phyloP scores from a whole-genome alignment of 73 alveolate species.

The Diophrys appendiculata region DNA sequence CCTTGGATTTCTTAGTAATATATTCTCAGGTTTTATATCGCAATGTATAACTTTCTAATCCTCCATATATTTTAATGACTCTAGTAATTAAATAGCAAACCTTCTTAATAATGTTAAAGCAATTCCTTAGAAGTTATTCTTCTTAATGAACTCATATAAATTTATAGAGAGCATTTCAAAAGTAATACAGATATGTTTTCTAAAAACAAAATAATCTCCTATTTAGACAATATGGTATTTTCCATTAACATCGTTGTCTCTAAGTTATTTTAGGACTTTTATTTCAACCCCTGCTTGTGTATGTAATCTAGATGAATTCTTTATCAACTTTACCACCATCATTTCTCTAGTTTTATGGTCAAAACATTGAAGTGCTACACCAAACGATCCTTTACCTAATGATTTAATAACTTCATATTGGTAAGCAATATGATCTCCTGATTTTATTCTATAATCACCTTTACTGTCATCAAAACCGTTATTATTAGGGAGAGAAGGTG shows the following conservation, averaged over 20 bases:
- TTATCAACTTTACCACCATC: slow-evolving; percentile 79
- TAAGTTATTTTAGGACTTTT: slow-evolving; percentile 63
- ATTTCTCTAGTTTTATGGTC: slow-evolving; percentile 87
- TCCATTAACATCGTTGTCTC: slow-evolving; percentile 58
- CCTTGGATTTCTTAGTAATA: slow-evolving; percentile 55
- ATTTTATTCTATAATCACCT: slow-evolving; percentile 84
- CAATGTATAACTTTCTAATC: slow-evolving; percentile 74
- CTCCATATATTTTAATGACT: slow-evolving; percentile 60
- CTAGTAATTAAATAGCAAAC: slow-evolving; percentile 68
- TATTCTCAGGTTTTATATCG: slow-evolving; percentile 85
- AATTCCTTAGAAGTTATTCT: slow-evolving; percentile 70
- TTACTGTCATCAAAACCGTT: slow-evolving; percentile 72
- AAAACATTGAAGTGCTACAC: slow-evolving; percentile 86
- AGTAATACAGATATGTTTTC: slow-evolving; percentile 62
- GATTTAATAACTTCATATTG: slow-evolving; percentile 86
- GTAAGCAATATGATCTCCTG: slow-evolving; percentile 89
- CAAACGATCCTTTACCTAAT: slow-evolving; percentile 96
- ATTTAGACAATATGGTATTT: slow-evolving; percentile 52
- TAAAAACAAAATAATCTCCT: slow-evolving; percentile 53
- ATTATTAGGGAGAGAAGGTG: no score
- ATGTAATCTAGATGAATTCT: slow-evolving; percentile 68
- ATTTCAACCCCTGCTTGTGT: slow-evolving; percentile 87
- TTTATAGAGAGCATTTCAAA: slow-evolving; percentile 64
- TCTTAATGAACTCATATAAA: slow-evolving; percentile 66
- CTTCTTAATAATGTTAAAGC: slow-evolving; percentile 64